Conservation (phyloP, 306 rosid genomes). For the Quercus gilva region DNA sequence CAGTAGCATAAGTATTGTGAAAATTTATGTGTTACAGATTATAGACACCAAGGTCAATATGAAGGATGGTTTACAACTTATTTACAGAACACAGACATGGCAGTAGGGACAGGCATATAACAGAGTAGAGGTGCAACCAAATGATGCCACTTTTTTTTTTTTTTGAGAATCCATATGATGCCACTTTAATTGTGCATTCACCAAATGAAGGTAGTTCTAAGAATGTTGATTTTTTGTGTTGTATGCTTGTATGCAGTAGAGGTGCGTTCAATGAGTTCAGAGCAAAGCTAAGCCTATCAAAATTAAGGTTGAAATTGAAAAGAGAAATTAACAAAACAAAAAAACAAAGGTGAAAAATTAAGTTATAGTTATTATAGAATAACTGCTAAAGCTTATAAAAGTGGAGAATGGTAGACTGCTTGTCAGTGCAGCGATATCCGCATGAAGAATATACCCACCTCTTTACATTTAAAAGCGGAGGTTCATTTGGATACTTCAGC, state of each 20-base stretch:
- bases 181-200: neutral
- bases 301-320: neutral
- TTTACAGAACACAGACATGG: neutral
- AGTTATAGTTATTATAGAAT: neutral
- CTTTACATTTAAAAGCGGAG: slow-evolving; percentile 86
- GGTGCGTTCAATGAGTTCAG: neutral
- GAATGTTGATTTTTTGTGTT: neutral
- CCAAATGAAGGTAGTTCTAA: neutral
- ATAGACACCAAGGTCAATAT: neutral
- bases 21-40: neutral
- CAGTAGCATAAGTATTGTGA: neutral
- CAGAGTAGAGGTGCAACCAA: neutral
- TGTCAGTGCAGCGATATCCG: neutral
- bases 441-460: slow-evolving; percentile 43
- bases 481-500: slow-evolving; percentile 96
- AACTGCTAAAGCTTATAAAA: neutral
- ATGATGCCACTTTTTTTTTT: neutral
- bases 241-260: neutral
- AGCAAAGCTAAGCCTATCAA: neutral
- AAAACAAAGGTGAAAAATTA: neutral
- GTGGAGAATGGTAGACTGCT: neutral
- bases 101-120: neutral
- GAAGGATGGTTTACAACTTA: neutral
- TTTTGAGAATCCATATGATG: neutral
- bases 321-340: too few species aligned